These are phyloP conservation scores for Gracilaria gracilis DNA, from an alignment of 23 red algal genomes.

Conservation along the genomic window DNA sequence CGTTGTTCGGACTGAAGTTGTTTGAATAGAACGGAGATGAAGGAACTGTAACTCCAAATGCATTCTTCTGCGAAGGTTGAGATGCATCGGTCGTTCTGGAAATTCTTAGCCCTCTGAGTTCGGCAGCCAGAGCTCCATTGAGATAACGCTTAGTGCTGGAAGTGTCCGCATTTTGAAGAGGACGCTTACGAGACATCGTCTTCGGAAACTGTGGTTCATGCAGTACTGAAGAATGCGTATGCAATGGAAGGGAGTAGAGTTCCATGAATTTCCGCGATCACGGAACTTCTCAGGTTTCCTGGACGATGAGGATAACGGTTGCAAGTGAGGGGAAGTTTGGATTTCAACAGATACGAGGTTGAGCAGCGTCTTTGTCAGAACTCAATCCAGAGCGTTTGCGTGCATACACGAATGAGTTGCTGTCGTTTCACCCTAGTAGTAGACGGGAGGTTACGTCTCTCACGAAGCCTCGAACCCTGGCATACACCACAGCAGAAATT, in stretches of 20 bases:
- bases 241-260: background rate
- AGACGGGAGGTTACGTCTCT: too few relatives aligned
- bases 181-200: slow-evolving; percentile 58
- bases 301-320: background rate
- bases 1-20: slow-evolving; percentile 3
- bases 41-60: slow-evolving; percentile 47
- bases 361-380: background rate
- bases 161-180: slow-evolving; percentile 5
- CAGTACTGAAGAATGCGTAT: background rate
- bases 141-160: slow-evolving; percentile 44
- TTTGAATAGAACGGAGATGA: slow-evolving; percentile 42
- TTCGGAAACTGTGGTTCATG: background rate
- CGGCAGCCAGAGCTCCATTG: slow-evolving; percentile 55
- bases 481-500: too few relatives aligned
- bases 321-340: background rate
- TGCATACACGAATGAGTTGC: background rate
- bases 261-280: slow-evolving; percentile 1
- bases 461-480: too few relatives aligned
- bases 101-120: slow-evolving; percentile 43
- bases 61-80: slow-evolving; percentile 13
- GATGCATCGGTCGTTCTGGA: background rate
- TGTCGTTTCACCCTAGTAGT: too few relatives aligned
- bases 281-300: background rate
- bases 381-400: background rate
- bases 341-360: background rate